Evolutionary conservation across 140 eudicot species (phyloP).

Genomic region (Oenanthe javanica): DNA sequence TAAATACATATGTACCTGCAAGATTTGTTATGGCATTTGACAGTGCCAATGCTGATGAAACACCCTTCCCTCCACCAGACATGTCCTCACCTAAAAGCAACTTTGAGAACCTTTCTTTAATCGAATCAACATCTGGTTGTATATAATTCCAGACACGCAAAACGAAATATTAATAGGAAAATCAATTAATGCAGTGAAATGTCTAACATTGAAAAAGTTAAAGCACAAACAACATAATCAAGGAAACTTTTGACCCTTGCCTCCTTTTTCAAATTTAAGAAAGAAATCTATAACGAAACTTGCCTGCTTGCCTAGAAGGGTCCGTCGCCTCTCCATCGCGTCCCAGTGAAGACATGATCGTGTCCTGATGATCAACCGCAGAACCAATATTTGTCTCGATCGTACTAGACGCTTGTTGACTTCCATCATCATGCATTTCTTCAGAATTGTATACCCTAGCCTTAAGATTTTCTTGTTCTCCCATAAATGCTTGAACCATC

Average conservation of each 20-base stretch:
- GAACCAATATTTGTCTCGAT: neutral
- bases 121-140: neutral
- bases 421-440: constrained; percentile 19
- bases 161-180: neutral
- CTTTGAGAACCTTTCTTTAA: constrained; percentile 10
- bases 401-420: constrained; percentile 8
- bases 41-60: constrained; percentile 10
- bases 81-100: constrained; percentile 8
- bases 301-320: neutral
- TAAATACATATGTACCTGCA: neutral
- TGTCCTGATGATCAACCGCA: neutral
- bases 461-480: constrained; percentile 29
- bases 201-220: neutral
- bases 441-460: neutral
- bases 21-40: constrained; percentile 12
- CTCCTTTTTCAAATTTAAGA: too few species aligned
- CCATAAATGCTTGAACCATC: constrained; percentile 68
- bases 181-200: neutral
- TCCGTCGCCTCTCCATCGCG: neutral
- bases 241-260: neutral
- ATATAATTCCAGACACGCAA: neutral
- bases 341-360: constrained; percentile 8
- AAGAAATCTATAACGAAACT: neutral
- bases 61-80: constrained; percentile 14
- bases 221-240: neutral